phyloP scores from a whole-genome alignment of 257 asterid genomes.

The Solanum lycopersicoides region DNA sequence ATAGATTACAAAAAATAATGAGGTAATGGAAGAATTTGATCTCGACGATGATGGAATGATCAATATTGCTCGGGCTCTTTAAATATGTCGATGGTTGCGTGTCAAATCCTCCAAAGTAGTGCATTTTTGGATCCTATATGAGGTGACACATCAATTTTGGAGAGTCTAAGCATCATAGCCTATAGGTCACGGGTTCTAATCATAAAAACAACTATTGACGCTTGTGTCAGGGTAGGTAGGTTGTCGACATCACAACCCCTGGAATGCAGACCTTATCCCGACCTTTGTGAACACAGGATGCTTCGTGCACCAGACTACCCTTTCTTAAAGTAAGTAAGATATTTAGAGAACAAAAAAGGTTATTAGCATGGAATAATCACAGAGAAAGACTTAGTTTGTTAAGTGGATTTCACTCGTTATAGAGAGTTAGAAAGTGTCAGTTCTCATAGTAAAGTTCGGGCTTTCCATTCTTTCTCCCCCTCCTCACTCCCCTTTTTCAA shows the following conservation, averaged over 20 bases:
- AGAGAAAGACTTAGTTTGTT: background rate
- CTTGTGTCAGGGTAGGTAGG: background rate
- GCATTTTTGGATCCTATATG: background rate
- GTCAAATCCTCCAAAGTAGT: background rate
- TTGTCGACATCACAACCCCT: background rate
- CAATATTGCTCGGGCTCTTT: background rate
- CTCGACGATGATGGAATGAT: slow-evolving; percentile 28
- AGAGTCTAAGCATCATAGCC: background rate
- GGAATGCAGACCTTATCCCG: background rate
- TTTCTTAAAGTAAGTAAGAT: background rate
- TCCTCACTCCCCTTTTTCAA: background rate
- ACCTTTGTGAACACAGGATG: background rate
- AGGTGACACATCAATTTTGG: background rate
- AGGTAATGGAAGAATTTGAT: slow-evolving; percentile 40
- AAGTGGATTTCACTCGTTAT: too few species aligned
- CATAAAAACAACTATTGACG: background rate
- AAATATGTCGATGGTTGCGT: background rate
- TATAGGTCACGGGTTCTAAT: background rate
- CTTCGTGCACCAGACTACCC: background rate
- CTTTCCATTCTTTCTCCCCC: background rate
- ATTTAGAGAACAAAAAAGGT: background rate
- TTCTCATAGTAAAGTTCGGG: too few species aligned
- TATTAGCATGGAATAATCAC: background rate
- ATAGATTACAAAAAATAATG: slow-evolving; percentile 16
- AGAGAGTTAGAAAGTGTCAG: too few species aligned